Base-by-base conservation (phyloP, 768 basidiomycete genomes). In the Suillus ampliporus region DNA sequence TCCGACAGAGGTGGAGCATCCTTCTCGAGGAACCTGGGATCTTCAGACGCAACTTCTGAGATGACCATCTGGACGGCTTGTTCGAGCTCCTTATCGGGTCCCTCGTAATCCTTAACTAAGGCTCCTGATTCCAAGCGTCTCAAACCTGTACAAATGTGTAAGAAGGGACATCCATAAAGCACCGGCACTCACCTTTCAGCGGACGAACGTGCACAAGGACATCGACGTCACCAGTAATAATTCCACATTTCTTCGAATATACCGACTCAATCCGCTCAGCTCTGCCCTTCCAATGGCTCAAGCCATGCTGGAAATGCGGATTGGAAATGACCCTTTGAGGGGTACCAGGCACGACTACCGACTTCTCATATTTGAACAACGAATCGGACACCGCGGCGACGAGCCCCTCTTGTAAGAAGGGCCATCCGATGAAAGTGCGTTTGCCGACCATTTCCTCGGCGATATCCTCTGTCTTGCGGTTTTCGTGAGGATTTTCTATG, bases 101-200 rank as follows among this genome's bases (percentile, higher is more conserved):
- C 88, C 68, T 97, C 95, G 71, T 97, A 98, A 68, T 99, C 96
- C 76, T 99, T 99, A 60, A 97, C 87, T 63, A 99, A 84, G 5
- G 97, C 92, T 9, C 97, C 97, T 6, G 85, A 84, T 64, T 97
- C 95, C 35, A 95, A 74, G 14, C 94, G 88, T 72, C 91, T 95
- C 69, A 99, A 77, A n/a, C 97, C 95, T 95, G 64, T 44, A 35
- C 60, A 44, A 47, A 38, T 26, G 19, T 21, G 19, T 41, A 38
- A 17, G 17, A 43, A 26, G 26, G 28, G 4, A 7, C 41, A 15
- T 19, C 37, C 17, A 35, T 14, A 41, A 60, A 13, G 43, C 58
- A 37, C 58, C 43, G 15, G 41, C 10, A 68, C 79, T 59, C 53
- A 92, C 95, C 97, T 82, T 95, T 97, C 63, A 99, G 78, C 0